Evolutionary conservation across 495 filamentous ascomycete species (phyloP), one percentile per base, ranked within the genome.

Genomic region (Penicillium lagena): DNA sequence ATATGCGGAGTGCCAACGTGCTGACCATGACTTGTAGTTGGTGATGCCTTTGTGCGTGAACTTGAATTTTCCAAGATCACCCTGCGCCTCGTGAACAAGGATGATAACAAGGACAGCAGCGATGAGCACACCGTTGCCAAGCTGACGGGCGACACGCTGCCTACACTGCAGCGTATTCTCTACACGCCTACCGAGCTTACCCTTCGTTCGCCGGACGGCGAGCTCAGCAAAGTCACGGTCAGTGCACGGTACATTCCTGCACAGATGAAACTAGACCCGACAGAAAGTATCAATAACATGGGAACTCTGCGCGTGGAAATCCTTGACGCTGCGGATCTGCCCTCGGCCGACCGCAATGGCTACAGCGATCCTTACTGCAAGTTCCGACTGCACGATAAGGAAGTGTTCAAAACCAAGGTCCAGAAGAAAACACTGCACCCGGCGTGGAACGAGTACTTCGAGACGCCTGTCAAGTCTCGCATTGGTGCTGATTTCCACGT

Each of bases 271-370:
- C 85, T 99, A 42, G 89, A 97, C 57, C 89, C 91, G 2, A 86
- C 77, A 52, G 93, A 99, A 67, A 94, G 87, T 62, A 95, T 97
- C 73, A 97, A 95, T 77, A 99, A 99, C 67, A 90, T 93, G 83
- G 93, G 93, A 43, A 87, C 78, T 40, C 79, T 99, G 29, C 85
- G 88, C 9, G 86, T 97, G 37, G 89, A 96, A 49, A 73, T 97
- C n/a, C 67, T 96, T 39, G 88, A 95, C 59, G 93, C 86, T 14
- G 75, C 81, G 22, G 83, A 96, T 49, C 80, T 99, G 14, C 93
- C 93, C 8, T 78, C 91, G 9, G 90, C 89, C 38, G 93, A 99
- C 58, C 83, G 90, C 28, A 99, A 97, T 60, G 93, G 93, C 34
- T 95, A 82, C 74, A 95, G 88, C 56, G 93, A 99, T 55, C 93